A percentile compares a stretch with the other conserved stretches of the same genome.
Conservation (phyloP, 176 grass and related monocot species). For the Ananas comosus region DNA sequence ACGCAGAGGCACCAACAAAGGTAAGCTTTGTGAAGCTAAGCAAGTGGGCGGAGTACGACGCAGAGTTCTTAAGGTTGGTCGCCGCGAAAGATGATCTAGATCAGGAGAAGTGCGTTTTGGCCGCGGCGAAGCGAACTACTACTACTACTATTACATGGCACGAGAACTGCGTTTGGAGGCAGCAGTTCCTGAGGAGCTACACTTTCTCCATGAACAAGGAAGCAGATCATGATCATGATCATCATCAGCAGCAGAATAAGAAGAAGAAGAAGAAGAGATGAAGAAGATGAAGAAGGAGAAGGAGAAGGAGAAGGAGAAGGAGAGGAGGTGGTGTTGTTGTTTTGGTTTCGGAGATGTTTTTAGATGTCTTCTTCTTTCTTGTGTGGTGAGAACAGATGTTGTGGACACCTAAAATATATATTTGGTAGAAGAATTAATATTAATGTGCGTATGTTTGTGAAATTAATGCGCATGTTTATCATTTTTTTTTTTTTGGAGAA, state of each 20-base stretch:
- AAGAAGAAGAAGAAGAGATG: background rate
- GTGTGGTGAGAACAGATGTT: conserved; percentile 5
- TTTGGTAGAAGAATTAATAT: no score
- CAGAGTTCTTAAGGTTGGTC: no score
- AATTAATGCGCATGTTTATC: no score
- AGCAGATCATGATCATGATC: background rate
- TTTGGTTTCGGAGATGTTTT: conserved; percentile 2
- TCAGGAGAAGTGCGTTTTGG: no score
- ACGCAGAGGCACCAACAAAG: background rate
- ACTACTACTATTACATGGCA: background rate
- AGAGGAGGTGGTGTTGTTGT: conserved; percentile 3
- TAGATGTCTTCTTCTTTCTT: conserved; percentile 4
- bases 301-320: background rate
- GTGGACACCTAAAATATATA: background rate
- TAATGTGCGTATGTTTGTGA: no score
- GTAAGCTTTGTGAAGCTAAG: background rate
- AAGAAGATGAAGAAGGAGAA: no score
- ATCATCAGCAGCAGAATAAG: no score
- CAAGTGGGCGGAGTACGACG: background rate
- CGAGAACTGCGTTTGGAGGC: no score
- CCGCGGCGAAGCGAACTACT: no score
- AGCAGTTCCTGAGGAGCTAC: no score
- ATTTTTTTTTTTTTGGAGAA: no score
- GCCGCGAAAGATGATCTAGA: no score
- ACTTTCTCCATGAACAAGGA: background rate